Evolutionary conservation across 352 stramenopile genomes (phyloP).

Genomic region (Phytophthora niederhauseri): DNA sequence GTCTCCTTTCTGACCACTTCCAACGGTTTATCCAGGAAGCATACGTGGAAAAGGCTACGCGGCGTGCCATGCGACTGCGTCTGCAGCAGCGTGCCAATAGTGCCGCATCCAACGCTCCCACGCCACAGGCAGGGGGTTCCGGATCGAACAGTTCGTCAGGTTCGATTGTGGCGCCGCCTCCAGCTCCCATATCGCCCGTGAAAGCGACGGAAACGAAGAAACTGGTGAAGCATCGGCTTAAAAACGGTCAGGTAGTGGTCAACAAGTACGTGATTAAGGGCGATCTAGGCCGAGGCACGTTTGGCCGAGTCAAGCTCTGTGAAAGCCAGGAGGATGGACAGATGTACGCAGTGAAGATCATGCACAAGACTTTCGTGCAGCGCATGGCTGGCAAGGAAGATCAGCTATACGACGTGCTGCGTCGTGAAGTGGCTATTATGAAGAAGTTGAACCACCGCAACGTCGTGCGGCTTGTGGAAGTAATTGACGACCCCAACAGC

Average conservation of each 20-base stretch:
- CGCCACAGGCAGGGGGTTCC: conserved; percentile 22
- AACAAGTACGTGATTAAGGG: conserved; percentile 96
- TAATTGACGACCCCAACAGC: conserved; percentile 94
- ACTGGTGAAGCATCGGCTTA: conserved; percentile 82
- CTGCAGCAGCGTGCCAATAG: conserved; percentile 65
- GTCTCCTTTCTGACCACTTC: conserved; percentile 80
- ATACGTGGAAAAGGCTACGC: conserved; percentile 88
- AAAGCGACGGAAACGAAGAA: conserved; percentile 82
- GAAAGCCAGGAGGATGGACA: conserved; percentile 80
- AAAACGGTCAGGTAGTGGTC: conserved; percentile 88
- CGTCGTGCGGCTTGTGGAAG: conserved; percentile 94
- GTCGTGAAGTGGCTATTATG: conserved; percentile 96
- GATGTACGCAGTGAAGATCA: conserved; percentile 91
- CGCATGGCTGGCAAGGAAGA: conserved; percentile 89
- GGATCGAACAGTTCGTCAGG: conserved; percentile 32
- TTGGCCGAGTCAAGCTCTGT: conserved; percentile 87
- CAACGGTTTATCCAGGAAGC: conserved; percentile 87
- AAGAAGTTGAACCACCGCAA: conserved; percentile 95
- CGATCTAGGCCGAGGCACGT: conserved; percentile 91
- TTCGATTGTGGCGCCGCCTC: conserved; percentile 42
- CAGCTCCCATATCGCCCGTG: conserved; percentile 54
- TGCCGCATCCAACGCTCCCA: conserved; percentile 19
- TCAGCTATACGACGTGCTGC: conserved; percentile 81
- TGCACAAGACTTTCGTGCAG: conserved; percentile 91
- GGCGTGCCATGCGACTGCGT: conserved; percentile 78